phyloP scores from a whole-genome alignment of 257 asterid species.

The Nicotiana tabacum region DNA sequence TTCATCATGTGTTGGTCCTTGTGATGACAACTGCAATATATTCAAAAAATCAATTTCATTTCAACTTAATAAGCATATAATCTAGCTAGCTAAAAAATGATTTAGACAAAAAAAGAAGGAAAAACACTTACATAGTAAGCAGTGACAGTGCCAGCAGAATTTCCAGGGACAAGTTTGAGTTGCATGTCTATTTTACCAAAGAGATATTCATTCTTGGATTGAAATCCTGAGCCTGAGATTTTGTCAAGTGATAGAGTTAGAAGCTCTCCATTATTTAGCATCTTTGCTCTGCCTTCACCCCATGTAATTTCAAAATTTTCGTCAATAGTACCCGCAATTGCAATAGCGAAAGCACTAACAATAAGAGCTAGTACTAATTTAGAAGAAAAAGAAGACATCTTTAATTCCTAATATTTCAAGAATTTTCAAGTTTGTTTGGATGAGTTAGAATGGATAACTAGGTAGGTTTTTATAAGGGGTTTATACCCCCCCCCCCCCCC shows the following conservation, averaged over 20 bases:
- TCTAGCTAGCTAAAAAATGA: not conserved
- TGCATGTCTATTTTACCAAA: constrained; percentile 67
- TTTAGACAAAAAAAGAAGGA: not conserved
- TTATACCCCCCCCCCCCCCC: not conserved
- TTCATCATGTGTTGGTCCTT: constrained; percentile 70
- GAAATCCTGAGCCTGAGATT: constrained; percentile 63
- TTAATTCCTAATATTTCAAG: not conserved
- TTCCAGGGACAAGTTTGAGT: constrained; percentile 66
- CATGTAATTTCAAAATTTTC: too few species aligned
- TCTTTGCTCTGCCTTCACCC: not conserved
- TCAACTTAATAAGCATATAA: too few species aligned
- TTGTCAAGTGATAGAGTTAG: constrained; percentile 60
- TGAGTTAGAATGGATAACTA: not conserved
- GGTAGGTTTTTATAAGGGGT: not conserved
- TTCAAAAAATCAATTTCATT: too few species aligned
- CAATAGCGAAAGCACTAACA: too few species aligned
- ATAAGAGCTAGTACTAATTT: too few species aligned
- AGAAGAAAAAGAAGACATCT: not conserved
- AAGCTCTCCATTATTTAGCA: constrained; percentile 54
- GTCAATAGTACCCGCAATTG: too few species aligned
- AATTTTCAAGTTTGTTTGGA: not conserved
- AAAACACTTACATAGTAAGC: constrained; percentile 56
- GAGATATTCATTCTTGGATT: constrained; percentile 55
- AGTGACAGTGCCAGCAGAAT: constrained; percentile 83
- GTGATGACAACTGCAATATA: constrained; percentile 47